Percentiles rank a stretch among this genome's conserved stretches.
Evolutionary conservation across 2,329 filamentous ascomycete genomes (phyloP).

Genomic region (Aureobasidium sp.): DNA sequence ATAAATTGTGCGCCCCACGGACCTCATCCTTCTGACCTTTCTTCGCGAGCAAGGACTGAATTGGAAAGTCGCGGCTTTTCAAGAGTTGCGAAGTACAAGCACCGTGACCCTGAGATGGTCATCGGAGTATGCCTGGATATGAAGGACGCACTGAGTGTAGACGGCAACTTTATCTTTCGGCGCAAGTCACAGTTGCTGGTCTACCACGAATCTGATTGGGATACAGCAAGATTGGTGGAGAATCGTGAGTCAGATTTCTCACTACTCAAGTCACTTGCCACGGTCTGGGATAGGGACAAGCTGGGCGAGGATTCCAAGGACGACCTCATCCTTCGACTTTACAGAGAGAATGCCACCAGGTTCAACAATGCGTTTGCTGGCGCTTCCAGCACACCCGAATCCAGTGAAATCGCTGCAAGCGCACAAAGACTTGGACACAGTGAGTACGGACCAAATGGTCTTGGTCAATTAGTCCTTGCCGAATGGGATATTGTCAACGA

Average conservation of each 20-base stretch:
- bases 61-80: no score
- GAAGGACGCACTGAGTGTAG: neutral
- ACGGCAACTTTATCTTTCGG: neutral
- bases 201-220: neutral
- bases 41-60: no score
- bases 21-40: no score
- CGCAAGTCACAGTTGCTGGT: neutral
- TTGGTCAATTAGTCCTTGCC: neutral
- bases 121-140: neutral
- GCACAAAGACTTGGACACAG: neutral
- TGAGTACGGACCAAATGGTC: neutral
- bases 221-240: neutral
- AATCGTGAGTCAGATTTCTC: neutral
- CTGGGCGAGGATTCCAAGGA: no score
- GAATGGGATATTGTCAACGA: neutral
- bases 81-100: no score
- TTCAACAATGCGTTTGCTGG: no score
- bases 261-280: neutral
- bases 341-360: neutral
- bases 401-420: neutral
- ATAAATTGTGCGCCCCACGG: no score
- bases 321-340: no score
- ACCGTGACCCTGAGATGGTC: no score
- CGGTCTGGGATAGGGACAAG: neutral
- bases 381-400: no score